Percentiles rank a stretch among this genome's conserved stretches.
Evolutionary conservation across 176 grass and related monocot genomes (phyloP).

Genomic region (Lolium perenne): DNA sequence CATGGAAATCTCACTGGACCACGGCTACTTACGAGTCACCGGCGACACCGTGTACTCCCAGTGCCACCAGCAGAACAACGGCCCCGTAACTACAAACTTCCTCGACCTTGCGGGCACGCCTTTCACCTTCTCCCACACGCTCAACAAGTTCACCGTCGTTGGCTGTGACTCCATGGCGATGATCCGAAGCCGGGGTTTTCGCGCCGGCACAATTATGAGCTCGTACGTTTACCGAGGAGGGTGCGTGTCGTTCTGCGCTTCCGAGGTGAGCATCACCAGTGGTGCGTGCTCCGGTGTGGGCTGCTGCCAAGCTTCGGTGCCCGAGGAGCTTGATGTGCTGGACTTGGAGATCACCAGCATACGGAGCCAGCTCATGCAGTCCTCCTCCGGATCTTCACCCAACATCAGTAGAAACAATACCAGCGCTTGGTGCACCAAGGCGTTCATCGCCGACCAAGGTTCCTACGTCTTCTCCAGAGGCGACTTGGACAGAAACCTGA

Average conservation of each 20-base stretch:
- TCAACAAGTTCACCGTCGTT: slow-evolving; percentile 47
- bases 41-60: slow-evolving; percentile 1
- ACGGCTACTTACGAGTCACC: slow-evolving; percentile 6
- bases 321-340: slow-evolving; percentile 12
- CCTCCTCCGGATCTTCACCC: not conserved
- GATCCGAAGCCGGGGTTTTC: not conserved
- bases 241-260: no score
- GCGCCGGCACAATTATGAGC: not conserved
- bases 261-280: slow-evolving; percentile 19
- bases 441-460: slow-evolving; percentile 12
- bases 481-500: not conserved
- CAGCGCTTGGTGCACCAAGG: slow-evolving; percentile 13
- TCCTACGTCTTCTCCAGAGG: slow-evolving; percentile 1
- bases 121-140: slow-evolving; percentile 37
- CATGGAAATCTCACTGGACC: not conserved
- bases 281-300: slow-evolving; percentile 40
- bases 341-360: slow-evolving; percentile 34
- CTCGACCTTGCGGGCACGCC: not conserved
- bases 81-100: not conserved
- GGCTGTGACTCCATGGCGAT: slow-evolving; percentile 50
- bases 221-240: not conserved
- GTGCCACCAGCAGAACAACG: not conserved
- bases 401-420: not conserved
- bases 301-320: slow-evolving; percentile 45
- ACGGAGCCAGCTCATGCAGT: slow-evolving; percentile 15